Base-by-base conservation (phyloP, 345 rosid species). In the Gossypium arboreum region DNA sequence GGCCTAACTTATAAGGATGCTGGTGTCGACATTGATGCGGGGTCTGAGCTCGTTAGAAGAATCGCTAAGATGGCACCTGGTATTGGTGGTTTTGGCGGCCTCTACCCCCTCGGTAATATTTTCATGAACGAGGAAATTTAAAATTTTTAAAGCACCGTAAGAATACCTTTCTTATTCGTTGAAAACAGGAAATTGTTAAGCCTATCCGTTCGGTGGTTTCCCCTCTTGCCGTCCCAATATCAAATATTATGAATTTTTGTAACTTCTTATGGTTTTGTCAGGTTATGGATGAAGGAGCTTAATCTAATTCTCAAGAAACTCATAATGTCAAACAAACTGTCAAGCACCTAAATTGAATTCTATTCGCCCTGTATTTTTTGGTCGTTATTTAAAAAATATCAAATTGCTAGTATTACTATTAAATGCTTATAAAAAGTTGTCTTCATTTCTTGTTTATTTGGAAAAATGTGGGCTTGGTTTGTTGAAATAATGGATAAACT, bases 21-120 rank as follows among this genome's bases (percentile, higher is more conserved):
- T 29, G 88, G 76, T 18, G 80, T 62, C 15, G 86, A 68, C 22
- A 25, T 69, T 16, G 73, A 95, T 84, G 97, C 99, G 17, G 97
- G 98, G 52, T 59, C 94, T 7, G 97, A 95, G 77, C 99, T 95
- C 65, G 94, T 93, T 58, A 72, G 75, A 73, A 83, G 98, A 79
- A 95, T 93, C 59, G 93, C 94, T 0, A 91, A 90, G 76, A 91
- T 95, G 97, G 93, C 94, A 39, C 97, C 94, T 54, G 94, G 93
- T 58, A 90, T 93, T 51, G 98, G 97, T 47, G 99, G 97, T 55
- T 95, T 95, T 65, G 98, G 97, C 51, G 98, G 97, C 39, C 94
- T 91, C 73, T 91, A 76, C 80, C 97, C 98, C 8, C 81, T 91
- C 39, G 98, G 99, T 93, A 91, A 20, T 74, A 63, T 3, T 67